phyloP scores from a whole-genome alignment of 139 green algal genomes.

The Micractinium conductrix region DNA sequence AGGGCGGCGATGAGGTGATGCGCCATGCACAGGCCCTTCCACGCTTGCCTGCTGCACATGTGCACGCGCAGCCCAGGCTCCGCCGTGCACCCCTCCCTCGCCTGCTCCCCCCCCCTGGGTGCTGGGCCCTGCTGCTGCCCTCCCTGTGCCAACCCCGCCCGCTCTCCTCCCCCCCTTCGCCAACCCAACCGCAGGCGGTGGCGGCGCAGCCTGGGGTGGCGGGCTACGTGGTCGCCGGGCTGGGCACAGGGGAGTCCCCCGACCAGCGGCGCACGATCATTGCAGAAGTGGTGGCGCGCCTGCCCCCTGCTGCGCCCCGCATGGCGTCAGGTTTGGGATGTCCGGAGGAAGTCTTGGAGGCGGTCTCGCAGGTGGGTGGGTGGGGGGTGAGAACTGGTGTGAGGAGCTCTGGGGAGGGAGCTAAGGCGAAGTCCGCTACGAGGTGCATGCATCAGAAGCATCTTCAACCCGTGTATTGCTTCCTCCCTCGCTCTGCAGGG shows the following conservation, averaged over 20 bases:
- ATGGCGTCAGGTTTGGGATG: constrained; percentile 48
- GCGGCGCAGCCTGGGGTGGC: constrained; percentile 8
- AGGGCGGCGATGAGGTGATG: not conserved
- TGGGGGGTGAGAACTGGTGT: too few relatives aligned
- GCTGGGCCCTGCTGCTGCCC: not conserved
- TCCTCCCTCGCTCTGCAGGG: too few relatives aligned
- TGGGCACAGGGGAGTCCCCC: constrained; percentile 70
- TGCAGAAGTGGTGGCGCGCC: constrained; percentile 32
- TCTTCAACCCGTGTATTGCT: too few relatives aligned
- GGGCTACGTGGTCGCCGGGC: constrained; percentile 68
- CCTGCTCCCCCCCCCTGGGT: not conserved
- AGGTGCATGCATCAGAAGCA: too few relatives aligned
- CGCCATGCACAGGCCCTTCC: not conserved
- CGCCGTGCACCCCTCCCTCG: not conserved
- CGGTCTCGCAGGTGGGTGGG: constrained; percentile 49
- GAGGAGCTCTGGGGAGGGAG: too few relatives aligned
- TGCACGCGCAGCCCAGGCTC: too few relatives aligned
- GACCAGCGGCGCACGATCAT: constrained; percentile 49
- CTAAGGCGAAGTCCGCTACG: too few relatives aligned
- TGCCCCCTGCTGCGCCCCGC: constrained; percentile 56
- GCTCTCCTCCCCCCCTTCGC: not conserved
- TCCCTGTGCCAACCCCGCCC: not conserved
- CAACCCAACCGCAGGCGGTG: constrained; percentile 18
- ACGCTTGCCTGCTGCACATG: too few relatives aligned
- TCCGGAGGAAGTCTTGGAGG: constrained; percentile 65